Percentiles rank a stretch among this genome's conserved stretches.
Conservation (phyloP, 2,329 filamentous ascomycete genomes). For the Pseudogymnoascus sp. region DNA sequence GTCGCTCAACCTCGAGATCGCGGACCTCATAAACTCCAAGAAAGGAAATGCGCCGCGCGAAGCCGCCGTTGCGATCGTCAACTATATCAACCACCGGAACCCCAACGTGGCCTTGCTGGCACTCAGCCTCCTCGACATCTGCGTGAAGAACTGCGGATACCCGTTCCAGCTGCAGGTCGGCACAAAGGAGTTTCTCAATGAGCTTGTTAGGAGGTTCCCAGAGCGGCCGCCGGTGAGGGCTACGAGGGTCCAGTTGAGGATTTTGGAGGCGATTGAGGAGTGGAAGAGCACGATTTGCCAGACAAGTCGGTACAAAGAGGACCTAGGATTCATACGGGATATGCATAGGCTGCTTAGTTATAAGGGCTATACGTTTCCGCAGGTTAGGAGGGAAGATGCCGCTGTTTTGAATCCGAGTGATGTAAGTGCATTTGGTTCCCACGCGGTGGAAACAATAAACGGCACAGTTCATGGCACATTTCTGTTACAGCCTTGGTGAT, state of each 20-base stretch:
- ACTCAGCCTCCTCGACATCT: conserved; percentile 89
- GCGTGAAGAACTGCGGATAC: conserved; percentile 99
- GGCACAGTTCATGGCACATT: too few relatives aligned
- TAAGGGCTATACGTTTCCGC: conserved; percentile 94
- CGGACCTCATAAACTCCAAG: conserved; percentile 94
- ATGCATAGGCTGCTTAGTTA: conserved; percentile 95
- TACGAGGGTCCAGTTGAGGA: conserved; percentile 81
- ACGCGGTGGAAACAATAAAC: too few relatives aligned
- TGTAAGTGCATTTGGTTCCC: conserved; percentile 46
- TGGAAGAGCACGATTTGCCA: conserved; percentile 98
- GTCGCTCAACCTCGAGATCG: conserved; percentile 89
- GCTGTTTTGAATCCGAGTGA: conserved; percentile 95
- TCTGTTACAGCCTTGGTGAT: too few relatives aligned
- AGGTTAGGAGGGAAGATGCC: conserved; percentile 85
- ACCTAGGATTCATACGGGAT: conserved; percentile 89
- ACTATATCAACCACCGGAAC: conserved; percentile 94
- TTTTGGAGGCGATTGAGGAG: conserved; percentile 94
- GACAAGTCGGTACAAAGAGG: conserved; percentile 94
- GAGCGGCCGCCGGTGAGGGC: conserved; percentile 82
- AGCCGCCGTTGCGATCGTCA: conserved; percentile 85
- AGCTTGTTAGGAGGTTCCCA: conserved; percentile 90
- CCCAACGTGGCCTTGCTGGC: conserved; percentile 89
- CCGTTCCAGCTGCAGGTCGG: conserved; percentile 97
- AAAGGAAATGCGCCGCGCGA: conserved; percentile 94
- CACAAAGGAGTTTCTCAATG: conserved; percentile 98